Conservation (phyloP, 805 yeast genomes). For the Hanseniaspora taiwanica region DNA sequence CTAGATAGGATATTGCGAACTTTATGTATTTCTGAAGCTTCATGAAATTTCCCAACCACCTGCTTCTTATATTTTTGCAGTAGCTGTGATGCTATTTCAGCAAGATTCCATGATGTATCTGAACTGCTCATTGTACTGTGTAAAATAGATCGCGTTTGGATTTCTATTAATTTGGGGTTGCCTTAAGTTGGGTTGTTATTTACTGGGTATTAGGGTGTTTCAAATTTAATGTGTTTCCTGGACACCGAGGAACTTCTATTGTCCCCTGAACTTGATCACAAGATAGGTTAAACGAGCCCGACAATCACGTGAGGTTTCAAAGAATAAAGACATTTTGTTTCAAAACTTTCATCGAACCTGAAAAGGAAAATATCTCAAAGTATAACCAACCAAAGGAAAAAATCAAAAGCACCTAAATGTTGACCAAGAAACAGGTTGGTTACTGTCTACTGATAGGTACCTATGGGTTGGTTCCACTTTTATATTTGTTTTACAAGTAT, state of each 20-base stretch:
- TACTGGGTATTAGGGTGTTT: no score
- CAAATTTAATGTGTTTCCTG: no score
- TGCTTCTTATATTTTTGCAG: conserved; percentile 3
- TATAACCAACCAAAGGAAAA: no score
- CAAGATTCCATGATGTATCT: neutral
- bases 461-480: neutral
- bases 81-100: neutral
- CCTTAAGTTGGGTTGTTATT: neutral
- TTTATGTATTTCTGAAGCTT: conserved; percentile 9
- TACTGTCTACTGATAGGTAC: neutral
- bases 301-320: no score
- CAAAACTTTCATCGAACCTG: no score
- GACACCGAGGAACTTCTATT: no score
- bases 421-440: neutral
- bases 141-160: neutral
- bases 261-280: no score
- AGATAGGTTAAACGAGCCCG: no score
- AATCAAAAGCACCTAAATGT: no score
- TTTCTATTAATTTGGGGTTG: neutral
- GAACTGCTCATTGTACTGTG: neutral
- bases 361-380: no score
- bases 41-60: conserved; percentile 11
- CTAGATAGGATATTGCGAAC: conserved; percentile 10
- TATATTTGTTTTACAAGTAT: neutral
- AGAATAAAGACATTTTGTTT: no score